Conservation (phyloP, 305 asterid genomes). For the Fraxinus floribunda region DNA sequence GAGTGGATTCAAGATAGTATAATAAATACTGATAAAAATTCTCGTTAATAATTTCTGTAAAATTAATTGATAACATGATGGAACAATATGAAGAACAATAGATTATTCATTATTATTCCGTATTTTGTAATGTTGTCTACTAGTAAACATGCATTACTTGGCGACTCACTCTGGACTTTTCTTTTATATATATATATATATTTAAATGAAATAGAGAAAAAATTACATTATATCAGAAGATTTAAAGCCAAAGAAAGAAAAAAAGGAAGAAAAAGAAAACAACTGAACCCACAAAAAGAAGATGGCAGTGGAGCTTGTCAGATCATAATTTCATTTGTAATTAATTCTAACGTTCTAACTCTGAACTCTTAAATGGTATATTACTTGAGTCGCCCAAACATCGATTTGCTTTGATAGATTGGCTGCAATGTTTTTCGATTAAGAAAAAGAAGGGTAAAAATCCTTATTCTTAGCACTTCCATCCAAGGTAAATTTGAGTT, state of each 20-base stretch:
- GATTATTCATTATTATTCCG: too few relatives aligned
- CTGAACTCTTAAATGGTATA: not conserved
- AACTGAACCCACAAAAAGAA: not conserved
- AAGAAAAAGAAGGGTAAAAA: not conserved
- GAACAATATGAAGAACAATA: too few relatives aligned
- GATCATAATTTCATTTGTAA: not conserved
- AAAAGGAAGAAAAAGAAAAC: too few relatives aligned
- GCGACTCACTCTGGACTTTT: too few relatives aligned
- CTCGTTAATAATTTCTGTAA: too few relatives aligned
- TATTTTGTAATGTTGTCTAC: too few relatives aligned
- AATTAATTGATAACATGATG: too few relatives aligned
- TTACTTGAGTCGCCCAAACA: not conserved
- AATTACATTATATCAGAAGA: not conserved
- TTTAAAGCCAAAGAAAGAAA: not conserved
- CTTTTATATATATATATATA: too few relatives aligned
- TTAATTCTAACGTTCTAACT: not conserved
- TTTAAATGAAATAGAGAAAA: not conserved
- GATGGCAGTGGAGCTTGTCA: not conserved
- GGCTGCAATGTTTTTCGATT: not conserved
- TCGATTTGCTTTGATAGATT: not conserved
- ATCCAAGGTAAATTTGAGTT: not conserved
- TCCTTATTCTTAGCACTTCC: not conserved
- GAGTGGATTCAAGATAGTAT: too few relatives aligned
- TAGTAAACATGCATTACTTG: too few relatives aligned
- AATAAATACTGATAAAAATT: too few relatives aligned